Evolutionary conservation across 1,284 basidiomycete genomes (phyloP), one percentile per base, ranked within the genome.

Genomic region (Athelia sp.): DNA sequence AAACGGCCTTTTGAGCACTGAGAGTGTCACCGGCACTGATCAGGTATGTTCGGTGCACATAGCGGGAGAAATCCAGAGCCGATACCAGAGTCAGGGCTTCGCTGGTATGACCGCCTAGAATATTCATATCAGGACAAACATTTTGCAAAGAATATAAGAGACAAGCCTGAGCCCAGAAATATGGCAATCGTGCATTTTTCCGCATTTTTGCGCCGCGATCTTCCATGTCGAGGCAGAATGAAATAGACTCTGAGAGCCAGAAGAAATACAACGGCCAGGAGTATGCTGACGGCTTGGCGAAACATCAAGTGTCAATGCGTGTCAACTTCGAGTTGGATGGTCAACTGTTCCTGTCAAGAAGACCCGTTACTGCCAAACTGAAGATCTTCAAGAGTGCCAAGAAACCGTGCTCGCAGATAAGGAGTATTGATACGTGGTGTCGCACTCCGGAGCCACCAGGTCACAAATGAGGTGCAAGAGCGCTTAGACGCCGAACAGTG

Each of bases 41-140:
- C 50, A 98, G 78, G 63, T 98, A 99, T 24, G 76, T 82, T 46
- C 96, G 75, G 13, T 81, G 85, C 1, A 72, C 72, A 66, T 96
- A 98, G 43, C 87, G 82, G 15, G 72, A 60, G 50, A 87, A 85
- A 61, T 96, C 85, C 35, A 99, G 69, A 4, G 84, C 72, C 2
- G 84, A 84, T n/a, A 91, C 57, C 17, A 99, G 75, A 23, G 78
- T 73, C 47, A 96, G 68, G 52, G 90, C 87, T 73, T 99, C 97
- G 54, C 82, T 85, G 4, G 95, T 98, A 68, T 99, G 97, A 0
- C 97, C 97, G 24, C 97, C 96, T 95, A 22, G 11, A 29, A 13
- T 29, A 4, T 6, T 29, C 26, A 29, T 6, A 29, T 29, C 13
- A 29, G 26, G 13, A 29, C 13, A 29, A 29, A 29, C 13, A 6